Percentiles rank a stretch among this genome's conserved stretches.
Evolutionary conservation across 2,329 filamentous ascomycete species (phyloP).

Genomic region (Xylariomycetidae sp.): DNA sequence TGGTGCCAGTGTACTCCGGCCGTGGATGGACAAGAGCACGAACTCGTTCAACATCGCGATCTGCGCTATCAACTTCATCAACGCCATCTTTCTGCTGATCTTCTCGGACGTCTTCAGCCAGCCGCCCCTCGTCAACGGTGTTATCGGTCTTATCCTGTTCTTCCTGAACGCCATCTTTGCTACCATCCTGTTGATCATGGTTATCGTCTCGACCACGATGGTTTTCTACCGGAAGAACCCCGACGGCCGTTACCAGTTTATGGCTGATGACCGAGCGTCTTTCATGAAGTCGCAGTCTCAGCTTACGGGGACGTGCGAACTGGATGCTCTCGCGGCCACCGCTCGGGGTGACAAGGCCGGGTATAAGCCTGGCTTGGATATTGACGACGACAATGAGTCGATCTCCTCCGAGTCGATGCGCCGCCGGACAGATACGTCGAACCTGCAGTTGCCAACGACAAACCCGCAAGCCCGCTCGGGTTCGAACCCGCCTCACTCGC

Average conservation of each 20-base stretch:
- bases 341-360: constrained; percentile 66
- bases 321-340: constrained; percentile 76
- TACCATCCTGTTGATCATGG: constrained; percentile 68
- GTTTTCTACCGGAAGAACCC: constrained; percentile 80
- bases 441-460: constrained; percentile 12
- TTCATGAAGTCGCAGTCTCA: constrained; percentile 87
- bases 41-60: constrained; percentile 88
- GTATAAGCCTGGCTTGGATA: constrained; percentile 51
- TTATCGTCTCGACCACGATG: constrained; percentile 58
- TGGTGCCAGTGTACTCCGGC: constrained; percentile 65
- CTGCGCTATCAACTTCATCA: constrained; percentile 74
- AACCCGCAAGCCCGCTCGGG: constrained; percentile 8
- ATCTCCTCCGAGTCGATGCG: constrained; percentile 50
- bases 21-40: constrained; percentile 96
- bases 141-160: constrained; percentile 80
- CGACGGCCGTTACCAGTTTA: constrained; percentile 79
- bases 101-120: constrained; percentile 79
- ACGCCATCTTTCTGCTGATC: constrained; percentile 71
- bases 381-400: constrained; percentile 65
- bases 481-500: constrained; percentile 35
- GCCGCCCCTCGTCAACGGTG: constrained; percentile 70
- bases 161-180: constrained; percentile 74
- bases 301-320: constrained; percentile 63
- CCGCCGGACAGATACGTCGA: constrained; percentile 29
- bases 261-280: constrained; percentile 81